Evolutionary conservation across 257 asterid genomes (phyloP), one percentile per base, ranked within the genome.

Genomic region (Plectranthus barbatus): DNA sequence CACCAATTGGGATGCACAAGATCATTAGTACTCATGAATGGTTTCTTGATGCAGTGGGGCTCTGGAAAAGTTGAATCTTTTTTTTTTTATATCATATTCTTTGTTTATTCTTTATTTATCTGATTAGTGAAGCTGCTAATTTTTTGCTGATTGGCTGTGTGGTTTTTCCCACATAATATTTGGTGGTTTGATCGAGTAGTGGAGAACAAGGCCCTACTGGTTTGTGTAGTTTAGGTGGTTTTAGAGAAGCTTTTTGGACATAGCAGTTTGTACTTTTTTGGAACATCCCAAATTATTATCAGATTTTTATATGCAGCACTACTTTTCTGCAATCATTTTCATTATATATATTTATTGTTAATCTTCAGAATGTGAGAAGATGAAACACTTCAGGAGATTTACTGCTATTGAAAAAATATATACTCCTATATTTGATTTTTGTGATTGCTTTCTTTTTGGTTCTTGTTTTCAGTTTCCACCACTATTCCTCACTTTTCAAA

Each of bases 41-140:
- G 6, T 1, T 26, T 26, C 2, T 26, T 26, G 31, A 26, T 1
- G 31, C 31, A 26, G 56, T 50, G 56, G 56, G 59, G 21, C 40
- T 24, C 20, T 29, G 23, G 37, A n/a, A 54, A 24, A n/a, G 21
- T n/a, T 10, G 52, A 71, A 76, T 46, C 68, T 59, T 23, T 7
- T n/a, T 74, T 45, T 72, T 64, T 58, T 52, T 11, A 63, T 63
- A 44, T 39, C 62, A 62, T 56, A 56, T 39, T 60, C 53, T 66
- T n/a, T 13, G 7, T 64, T 39, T 59, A 15, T 33, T 26, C 9
- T 33, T 67, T 40, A 37, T 41, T 66, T 34, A 29, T 45, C 24
- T n/a, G 21, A 33, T 26, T 13, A 18, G 20, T 56, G 11, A 56
- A 44, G 66, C 31, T 26, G 31, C 31, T 26, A 5, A 26, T 5